A percentile compares a stretch with the other conserved stretches of the same genome.
Conservation (phyloP, 108 stramenopile genomes). For the Craspedostauros australis region DNA sequence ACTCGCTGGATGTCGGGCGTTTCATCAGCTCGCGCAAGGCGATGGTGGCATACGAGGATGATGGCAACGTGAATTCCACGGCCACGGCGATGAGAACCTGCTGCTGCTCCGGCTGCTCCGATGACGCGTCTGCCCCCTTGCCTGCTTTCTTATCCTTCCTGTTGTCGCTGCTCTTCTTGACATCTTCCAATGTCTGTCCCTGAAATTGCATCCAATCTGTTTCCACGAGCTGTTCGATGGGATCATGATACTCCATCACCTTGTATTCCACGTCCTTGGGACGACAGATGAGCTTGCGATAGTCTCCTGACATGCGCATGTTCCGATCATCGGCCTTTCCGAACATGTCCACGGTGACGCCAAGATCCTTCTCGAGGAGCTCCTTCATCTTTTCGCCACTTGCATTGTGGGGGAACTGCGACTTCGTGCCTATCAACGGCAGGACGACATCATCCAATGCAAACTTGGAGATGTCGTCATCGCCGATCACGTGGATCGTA, state of each 20-base stretch:
- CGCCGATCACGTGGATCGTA: conserved; percentile 36
- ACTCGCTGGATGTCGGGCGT: conserved; percentile 72
- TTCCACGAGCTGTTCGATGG: conserved; percentile 66
- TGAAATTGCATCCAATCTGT: conserved; percentile 78
- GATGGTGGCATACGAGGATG: conserved; percentile 89
- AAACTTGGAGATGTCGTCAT: conserved; percentile 60
- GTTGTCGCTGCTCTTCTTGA: conserved; percentile 1
- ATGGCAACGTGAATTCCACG: conserved; percentile 81
- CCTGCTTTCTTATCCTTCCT: conserved; percentile 12
- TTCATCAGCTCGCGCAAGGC: conserved; percentile 83
- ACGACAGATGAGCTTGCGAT: conserved; percentile 70
- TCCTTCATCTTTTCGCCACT: conserved; percentile 41
- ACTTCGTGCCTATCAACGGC: conserved; percentile 75
- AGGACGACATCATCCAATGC: conserved; percentile 76
- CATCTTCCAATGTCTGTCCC: conserved; percentile 20
- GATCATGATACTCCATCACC: conserved; percentile 63
- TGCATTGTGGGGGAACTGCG: conserved; percentile 47
- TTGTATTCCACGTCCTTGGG: conserved; percentile 62
- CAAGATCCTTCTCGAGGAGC: conserved; percentile 45
- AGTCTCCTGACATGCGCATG: conserved; percentile 57
- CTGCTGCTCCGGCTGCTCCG: conserved; percentile 4
- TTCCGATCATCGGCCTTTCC: conserved; percentile 39
- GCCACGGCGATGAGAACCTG: conserved; percentile 56
- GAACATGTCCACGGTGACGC: conserved; percentile 36
- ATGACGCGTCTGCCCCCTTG: conserved; percentile 2